Evolutionary conservation across 2,329 filamentous ascomycete species (phyloP).

Genomic region (Exophiala aquamarina): DNA sequence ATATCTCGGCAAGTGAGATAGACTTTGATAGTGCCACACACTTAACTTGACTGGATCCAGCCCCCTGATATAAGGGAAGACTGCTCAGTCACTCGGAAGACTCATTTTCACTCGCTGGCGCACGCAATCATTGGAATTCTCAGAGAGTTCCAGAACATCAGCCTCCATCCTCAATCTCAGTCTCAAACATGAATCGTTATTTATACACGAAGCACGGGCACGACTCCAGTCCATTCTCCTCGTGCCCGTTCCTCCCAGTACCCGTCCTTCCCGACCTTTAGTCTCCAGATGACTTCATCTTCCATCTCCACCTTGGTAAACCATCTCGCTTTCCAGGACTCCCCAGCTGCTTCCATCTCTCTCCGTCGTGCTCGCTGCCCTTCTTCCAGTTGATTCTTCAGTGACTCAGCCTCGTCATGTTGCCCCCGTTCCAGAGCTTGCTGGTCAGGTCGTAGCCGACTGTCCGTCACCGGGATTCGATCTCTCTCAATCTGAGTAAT

Average conservation of each 20-base stretch:
- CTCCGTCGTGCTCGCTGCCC: slow-evolving; percentile 73
- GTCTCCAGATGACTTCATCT: slow-evolving; percentile 65
- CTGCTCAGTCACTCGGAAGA: too few species aligned
- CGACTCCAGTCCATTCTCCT: slow-evolving; percentile 64
- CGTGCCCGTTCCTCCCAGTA: slow-evolving; percentile 87
- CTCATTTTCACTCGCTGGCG: too few species aligned
- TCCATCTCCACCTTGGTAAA: slow-evolving; percentile 67
- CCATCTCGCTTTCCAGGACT: slow-evolving; percentile 75
- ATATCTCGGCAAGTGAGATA: too few species aligned
- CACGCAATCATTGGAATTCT: too few species aligned
- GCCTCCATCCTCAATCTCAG: too few species aligned
- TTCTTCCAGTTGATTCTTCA: slow-evolving; percentile 85
- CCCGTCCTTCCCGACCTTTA: slow-evolving; percentile 77
- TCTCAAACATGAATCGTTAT: not conserved
- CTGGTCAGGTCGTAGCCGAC: slow-evolving; percentile 82
- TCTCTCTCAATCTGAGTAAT: slow-evolving; percentile 75
- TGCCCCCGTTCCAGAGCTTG: slow-evolving; percentile 77
- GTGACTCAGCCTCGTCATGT: slow-evolving; percentile 76
- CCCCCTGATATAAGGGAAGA: too few species aligned
- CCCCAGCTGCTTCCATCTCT: slow-evolving; percentile 72
- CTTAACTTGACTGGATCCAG: too few species aligned
- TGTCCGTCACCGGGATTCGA: slow-evolving; percentile 78
- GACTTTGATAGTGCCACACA: too few species aligned
- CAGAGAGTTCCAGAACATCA: too few species aligned
- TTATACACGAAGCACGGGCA: slow-evolving; percentile 52